A percentile compares a stretch with the other conserved stretches of the same genome.
phyloP scores from a whole-genome alignment of 2,329 filamentous ascomycete species.

The Ophiostoma montium region DNA sequence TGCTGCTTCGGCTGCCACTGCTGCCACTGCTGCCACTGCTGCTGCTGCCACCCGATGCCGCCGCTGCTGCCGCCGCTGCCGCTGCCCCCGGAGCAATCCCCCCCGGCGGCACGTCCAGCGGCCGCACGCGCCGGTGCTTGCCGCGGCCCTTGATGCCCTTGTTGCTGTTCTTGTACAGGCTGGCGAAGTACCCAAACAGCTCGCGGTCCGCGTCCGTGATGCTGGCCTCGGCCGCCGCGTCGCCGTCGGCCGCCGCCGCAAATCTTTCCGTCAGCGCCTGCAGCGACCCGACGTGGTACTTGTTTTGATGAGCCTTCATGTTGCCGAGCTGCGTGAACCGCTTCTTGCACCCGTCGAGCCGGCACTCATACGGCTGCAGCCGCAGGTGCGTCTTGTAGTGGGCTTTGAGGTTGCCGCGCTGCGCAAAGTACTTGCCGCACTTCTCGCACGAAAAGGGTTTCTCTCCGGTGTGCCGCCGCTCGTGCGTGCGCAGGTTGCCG shows the following conservation, averaged over 20 bases:
- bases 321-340: slow-evolving; percentile 84
- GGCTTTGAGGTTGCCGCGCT: slow-evolving; percentile 71
- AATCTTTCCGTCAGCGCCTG: slow-evolving; percentile 58
- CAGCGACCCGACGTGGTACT: slow-evolving; percentile 70
- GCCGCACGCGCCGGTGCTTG: slow-evolving; percentile 57
- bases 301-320: slow-evolving; percentile 90
- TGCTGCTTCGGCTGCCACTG: background rate
- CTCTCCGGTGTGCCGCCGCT: slow-evolving; percentile 76
- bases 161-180: slow-evolving; percentile 94
- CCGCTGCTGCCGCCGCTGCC: background rate
- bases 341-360: slow-evolving; percentile 72
- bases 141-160: slow-evolving; percentile 96
- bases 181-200: slow-evolving; percentile 67
- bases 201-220: slow-evolving; percentile 42
- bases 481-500: slow-evolving; percentile 86
- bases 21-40: slow-evolving; percentile 1
- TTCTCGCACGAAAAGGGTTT: slow-evolving; percentile 67
- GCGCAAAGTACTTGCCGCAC: slow-evolving; percentile 72
- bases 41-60: background rate
- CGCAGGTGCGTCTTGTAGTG: slow-evolving; percentile 71
- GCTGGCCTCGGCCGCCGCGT: slow-evolving; percentile 41
- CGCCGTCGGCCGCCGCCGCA: slow-evolving; percentile 44
- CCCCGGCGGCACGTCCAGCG: slow-evolving; percentile 12
- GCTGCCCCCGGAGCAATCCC: slow-evolving; percentile 1
- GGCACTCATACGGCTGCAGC: slow-evolving; percentile 67